A percentile compares a stretch with the other conserved stretches of the same genome.
Evolutionary conservation across 2,329 filamentous ascomycete species (phyloP).

Genomic region (Boeremia exigua): DNA sequence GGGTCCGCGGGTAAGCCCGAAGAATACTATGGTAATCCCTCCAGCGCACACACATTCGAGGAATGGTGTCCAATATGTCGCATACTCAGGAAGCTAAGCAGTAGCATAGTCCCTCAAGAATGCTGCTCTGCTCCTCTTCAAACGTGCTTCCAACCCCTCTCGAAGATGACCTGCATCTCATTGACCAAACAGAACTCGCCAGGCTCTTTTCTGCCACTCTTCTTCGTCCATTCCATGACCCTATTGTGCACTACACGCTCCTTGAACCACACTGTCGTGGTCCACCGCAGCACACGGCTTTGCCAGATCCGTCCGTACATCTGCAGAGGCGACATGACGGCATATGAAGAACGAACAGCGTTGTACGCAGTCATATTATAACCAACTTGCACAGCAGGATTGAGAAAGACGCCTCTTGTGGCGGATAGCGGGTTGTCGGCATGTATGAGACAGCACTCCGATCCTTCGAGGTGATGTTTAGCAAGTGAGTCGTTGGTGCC

Average conservation of each 20-base stretch:
- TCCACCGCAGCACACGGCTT: slow-evolving; percentile 19
- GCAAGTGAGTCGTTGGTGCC: slow-evolving; percentile 68
- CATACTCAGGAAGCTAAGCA: background rate
- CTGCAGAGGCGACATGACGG: slow-evolving; percentile 13
- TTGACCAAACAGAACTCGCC: slow-evolving; percentile 46
- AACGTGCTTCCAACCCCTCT: slow-evolving; percentile 47
- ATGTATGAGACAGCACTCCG: slow-evolving; percentile 80
- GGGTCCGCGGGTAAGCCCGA: slow-evolving; percentile 5
- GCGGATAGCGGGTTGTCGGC: slow-evolving; percentile 68
- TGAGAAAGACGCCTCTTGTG: slow-evolving; percentile 67
- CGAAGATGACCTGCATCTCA: slow-evolving; percentile 49
- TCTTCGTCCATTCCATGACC: slow-evolving; percentile 14
- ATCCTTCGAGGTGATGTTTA: slow-evolving; percentile 70
- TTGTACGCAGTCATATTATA: slow-evolving; percentile 57
- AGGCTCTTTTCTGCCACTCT: slow-evolving; percentile 24
- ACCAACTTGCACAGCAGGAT: slow-evolving; percentile 71
- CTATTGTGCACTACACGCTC: slow-evolving; percentile 16
- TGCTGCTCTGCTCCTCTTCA: slow-evolving; percentile 11
- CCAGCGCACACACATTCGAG: background rate
- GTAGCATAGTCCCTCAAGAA: background rate
- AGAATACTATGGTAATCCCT: background rate
- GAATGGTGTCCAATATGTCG: background rate
- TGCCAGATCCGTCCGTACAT: slow-evolving; percentile 22
- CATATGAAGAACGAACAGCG: slow-evolving; percentile 15
- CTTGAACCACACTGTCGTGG: slow-evolving; percentile 18